Evolutionary conservation across 345 rosid genomes (phyloP).

Genomic region (Draba incana): DNA sequence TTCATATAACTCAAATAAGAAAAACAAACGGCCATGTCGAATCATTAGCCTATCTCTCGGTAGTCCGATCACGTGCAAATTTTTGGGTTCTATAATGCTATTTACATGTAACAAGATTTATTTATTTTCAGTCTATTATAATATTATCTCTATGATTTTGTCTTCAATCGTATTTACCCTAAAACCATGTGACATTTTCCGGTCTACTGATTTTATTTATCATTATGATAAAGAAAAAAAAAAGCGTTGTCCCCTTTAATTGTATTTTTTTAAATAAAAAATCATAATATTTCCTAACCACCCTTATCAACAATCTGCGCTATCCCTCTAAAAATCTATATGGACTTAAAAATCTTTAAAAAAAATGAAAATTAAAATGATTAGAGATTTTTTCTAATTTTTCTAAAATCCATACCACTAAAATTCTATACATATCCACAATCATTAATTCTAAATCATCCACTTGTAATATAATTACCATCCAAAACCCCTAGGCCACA

Average conservation of each 20-base stretch:
- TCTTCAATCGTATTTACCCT: constrained; percentile 35
- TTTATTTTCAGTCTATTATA: neutral
- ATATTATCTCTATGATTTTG: constrained; percentile 16
- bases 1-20: constrained; percentile 4
- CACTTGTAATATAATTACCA: constrained; percentile 2
- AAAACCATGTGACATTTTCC: constrained; percentile 34
- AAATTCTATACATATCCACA: neutral
- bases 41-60: constrained; percentile 34
- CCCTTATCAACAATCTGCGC: neutral
- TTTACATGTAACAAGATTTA: neutral
- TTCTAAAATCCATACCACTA: neutral
- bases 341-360: neutral
- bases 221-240: constrained; percentile 7
- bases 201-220: constrained; percentile 20
- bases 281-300: neutral
- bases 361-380: neutral
- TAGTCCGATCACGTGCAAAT: constrained; percentile 62
- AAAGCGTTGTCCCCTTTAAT: constrained; percentile 8
- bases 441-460: neutral
- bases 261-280: neutral
- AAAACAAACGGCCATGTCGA: constrained; percentile 39
- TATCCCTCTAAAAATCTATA: no score
- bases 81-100: constrained; percentile 41
- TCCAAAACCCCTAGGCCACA: constrained; percentile 8
- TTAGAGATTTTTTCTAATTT: neutral